phyloP scores from a whole-genome alignment of 306 rosid genomes.

The Pterocarpus santalinus region DNA sequence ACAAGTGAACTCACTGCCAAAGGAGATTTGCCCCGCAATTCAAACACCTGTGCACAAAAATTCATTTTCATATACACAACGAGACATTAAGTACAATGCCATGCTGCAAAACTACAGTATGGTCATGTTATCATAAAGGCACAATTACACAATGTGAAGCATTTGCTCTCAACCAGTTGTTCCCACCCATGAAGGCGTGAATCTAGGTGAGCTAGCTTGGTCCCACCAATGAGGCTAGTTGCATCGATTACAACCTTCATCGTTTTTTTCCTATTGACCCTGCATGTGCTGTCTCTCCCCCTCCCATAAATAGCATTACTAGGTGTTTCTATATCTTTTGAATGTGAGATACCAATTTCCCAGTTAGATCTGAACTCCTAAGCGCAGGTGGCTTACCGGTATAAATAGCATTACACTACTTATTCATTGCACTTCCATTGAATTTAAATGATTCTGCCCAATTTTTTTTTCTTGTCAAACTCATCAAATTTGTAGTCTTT shows the following conservation, averaged over 20 bases:
- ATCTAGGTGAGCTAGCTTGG: background rate
- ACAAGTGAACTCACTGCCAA: constrained; percentile 55
- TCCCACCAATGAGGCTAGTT: background rate
- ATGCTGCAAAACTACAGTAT: background rate
- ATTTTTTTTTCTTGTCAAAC: too few relatives aligned
- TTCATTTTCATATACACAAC: background rate
- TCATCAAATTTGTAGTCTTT: too few relatives aligned
- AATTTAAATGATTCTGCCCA: too few relatives aligned
- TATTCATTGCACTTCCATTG: background rate
- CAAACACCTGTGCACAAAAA: constrained; percentile 32
- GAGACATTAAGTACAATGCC: background rate
- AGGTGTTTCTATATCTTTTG: too few relatives aligned
- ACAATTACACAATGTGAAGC: background rate
- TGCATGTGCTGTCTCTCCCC: background rate
- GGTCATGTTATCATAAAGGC: background rate
- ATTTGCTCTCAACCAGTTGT: background rate
- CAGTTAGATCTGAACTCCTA: too few relatives aligned
- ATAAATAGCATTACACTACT: too few relatives aligned
- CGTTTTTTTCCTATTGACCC: too few relatives aligned
- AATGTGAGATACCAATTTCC: too few relatives aligned
- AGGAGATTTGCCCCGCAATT: constrained; percentile 70
- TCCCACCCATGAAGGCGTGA: background rate
- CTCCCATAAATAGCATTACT: background rate
- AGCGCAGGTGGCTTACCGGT: too few relatives aligned
- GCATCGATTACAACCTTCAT: background rate